A percentile compares a stretch with the other conserved stretches of the same genome.
phyloP scores from a whole-genome alignment of 305 asterid species.

The Plantago lanceolata region DNA sequence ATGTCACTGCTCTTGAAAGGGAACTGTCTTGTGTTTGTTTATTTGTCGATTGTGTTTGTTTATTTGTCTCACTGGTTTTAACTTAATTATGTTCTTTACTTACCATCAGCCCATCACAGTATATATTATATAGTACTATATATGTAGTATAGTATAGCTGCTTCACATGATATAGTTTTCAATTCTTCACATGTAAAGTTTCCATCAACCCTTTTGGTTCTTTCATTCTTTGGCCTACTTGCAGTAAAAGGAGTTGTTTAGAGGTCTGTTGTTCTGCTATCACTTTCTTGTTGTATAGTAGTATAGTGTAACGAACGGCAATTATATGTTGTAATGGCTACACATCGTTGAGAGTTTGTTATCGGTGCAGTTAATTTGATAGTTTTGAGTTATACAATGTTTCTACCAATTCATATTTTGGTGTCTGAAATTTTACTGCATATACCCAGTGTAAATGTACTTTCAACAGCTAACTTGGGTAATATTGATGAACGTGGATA shows the following conservation, averaged over 20 bases:
- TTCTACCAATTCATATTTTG: not conserved
- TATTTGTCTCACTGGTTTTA: not conserved
- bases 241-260: not conserved
- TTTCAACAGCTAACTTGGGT: not conserved
- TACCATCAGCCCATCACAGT: no score
- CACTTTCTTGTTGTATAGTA: not conserved
- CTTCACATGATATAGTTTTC: no score
- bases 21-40: not conserved
- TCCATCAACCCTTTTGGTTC: no score
- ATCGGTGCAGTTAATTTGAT: no score
- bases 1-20: not conserved
- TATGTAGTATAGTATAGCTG: no score
- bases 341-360: no score
- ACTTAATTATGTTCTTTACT: no score
- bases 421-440: not conserved
- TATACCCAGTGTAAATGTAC: not conserved
- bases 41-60: not conserved
- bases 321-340: no score
- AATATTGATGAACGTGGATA: not conserved
- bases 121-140: no score
- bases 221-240: not conserved
- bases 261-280: not conserved
- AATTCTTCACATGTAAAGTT: no score
- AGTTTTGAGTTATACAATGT: no score
- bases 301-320: not conserved